Evolutionary conservation across 768 basidiomycete species (phyloP).

Genomic region (Cystofilobasidium ferigula): DNA sequence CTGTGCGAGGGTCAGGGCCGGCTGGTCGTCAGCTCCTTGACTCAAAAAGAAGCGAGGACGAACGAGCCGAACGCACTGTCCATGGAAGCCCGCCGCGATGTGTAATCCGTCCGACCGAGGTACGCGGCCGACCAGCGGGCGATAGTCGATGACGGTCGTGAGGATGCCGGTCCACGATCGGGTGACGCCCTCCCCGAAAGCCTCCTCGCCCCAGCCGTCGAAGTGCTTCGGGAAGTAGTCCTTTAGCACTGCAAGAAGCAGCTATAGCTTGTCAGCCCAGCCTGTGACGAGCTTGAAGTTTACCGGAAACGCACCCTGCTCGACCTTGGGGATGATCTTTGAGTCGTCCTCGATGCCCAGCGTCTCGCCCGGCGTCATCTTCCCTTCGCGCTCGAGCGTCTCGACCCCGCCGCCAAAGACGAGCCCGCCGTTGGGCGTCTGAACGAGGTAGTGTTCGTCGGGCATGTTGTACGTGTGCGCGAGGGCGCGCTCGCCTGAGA

Average conservation of each 20-base stretch:
- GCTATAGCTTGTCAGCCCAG: background rate
- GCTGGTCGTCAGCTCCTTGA: no score
- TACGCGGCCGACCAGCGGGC: constrained; percentile 32
- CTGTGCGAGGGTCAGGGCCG: background rate
- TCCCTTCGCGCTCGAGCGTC: constrained; percentile 17
- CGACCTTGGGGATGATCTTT: constrained; percentile 2
- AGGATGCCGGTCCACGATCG: constrained; percentile 32
- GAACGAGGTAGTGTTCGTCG: constrained; percentile 28
- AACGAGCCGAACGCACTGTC: constrained; percentile 7
- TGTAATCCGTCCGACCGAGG: constrained; percentile 30
- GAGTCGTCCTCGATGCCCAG: constrained; percentile 26
- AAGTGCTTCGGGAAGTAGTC: constrained; percentile 28
- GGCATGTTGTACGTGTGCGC: constrained; percentile 30
- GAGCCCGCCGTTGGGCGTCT: constrained; percentile 27
- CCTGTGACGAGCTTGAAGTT: background rate
- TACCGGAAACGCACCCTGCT: background rate
- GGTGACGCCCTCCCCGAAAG: constrained; percentile 30
- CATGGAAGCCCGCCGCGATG: constrained; percentile 28
- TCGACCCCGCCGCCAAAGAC: constrained; percentile 26
- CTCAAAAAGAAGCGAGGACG: background rate
- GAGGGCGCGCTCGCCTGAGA: constrained; percentile 23
- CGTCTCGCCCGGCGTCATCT: constrained; percentile 13
- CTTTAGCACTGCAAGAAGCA: constrained; percentile 24
- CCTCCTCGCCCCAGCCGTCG: constrained; percentile 29
- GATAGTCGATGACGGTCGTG: constrained; percentile 28